phyloP scores from a whole-genome alignment of 2,329 filamentous ascomycete species.

The Trichoderma sp. region DNA sequence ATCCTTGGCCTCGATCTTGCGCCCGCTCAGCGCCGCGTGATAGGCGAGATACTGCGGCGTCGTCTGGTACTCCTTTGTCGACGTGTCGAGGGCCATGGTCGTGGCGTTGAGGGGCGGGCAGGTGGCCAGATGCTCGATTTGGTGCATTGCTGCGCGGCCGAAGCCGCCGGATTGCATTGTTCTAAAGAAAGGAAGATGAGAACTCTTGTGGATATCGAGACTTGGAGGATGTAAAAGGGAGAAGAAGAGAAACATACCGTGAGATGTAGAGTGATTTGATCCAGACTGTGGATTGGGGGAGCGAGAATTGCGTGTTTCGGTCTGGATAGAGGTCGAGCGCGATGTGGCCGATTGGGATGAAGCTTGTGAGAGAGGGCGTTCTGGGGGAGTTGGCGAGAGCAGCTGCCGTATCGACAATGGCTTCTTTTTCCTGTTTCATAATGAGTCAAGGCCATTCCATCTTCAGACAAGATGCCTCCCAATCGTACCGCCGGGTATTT shows the following conservation, averaged over 20 bases:
- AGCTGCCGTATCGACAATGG: constrained; percentile 41
- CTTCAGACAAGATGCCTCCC: no score
- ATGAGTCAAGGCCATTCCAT: background rate
- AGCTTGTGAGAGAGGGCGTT: constrained; percentile 35
- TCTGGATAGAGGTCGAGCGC: constrained; percentile 40
- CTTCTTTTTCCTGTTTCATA: constrained; percentile 34
- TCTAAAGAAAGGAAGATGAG: constrained; percentile 20
- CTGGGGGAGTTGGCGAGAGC: constrained; percentile 34
- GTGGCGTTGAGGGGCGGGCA: constrained; percentile 38
- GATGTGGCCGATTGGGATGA: constrained; percentile 46
- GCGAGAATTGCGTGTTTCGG: constrained; percentile 36
- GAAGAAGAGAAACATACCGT: constrained; percentile 26
- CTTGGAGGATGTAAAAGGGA: no score
- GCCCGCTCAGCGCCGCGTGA: constrained; percentile 34
- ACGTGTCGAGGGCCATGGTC: constrained; percentile 42
- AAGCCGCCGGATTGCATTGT: constrained; percentile 41
- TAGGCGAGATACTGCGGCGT: constrained; percentile 30
- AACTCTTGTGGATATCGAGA: no score
- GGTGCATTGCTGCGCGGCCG: constrained; percentile 41
- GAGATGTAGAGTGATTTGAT: constrained; percentile 47
- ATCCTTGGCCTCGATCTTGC: constrained; percentile 32
- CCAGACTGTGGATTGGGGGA: constrained; percentile 41
- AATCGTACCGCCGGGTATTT: constrained; percentile 36
- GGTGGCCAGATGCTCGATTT: constrained; percentile 38
- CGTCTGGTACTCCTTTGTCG: constrained; percentile 35